phyloP scores from a whole-genome alignment of 176 grass and related monocot genomes.

The Hsuehochloa calcarea region DNA sequence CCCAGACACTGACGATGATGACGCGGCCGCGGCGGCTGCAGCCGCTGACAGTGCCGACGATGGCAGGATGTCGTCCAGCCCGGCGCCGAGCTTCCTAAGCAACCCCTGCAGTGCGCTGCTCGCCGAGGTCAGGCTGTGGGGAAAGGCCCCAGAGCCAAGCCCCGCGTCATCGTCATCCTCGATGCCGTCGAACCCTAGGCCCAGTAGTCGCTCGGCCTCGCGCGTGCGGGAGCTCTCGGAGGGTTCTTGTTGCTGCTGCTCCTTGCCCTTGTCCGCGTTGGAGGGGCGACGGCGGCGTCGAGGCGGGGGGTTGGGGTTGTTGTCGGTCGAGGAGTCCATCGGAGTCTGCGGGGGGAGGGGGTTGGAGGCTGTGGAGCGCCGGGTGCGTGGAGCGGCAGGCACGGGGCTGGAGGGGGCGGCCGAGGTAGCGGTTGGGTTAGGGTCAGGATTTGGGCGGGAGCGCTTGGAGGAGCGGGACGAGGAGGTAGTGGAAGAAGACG shows the following conservation, averaged over 20 bases:
- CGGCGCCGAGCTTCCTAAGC: conserved; percentile 75
- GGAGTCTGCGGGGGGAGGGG: conserved; percentile 19
- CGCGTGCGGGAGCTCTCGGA: conserved; percentile 45
- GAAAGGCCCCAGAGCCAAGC: conserved; percentile 48
- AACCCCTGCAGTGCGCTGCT: conserved; percentile 79
- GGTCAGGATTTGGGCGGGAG: conserved; percentile 46
- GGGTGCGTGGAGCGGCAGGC: background rate
- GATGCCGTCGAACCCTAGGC: conserved; percentile 54
- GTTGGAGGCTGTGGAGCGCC: conserved; percentile 20
- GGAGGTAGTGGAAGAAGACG: conserved; percentile 67
- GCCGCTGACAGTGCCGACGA: conserved; percentile 48
- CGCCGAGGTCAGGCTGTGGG: conserved; percentile 67
- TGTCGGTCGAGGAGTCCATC: conserved; percentile 58
- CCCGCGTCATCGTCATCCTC: conserved; percentile 68
- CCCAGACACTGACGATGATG: conserved; percentile 31
- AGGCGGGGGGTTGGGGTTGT: conserved; percentile 42
- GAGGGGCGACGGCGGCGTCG: conserved; percentile 50
- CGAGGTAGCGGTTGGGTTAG: background rate
- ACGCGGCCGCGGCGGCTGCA: conserved; percentile 32
- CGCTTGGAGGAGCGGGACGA: conserved; percentile 45
- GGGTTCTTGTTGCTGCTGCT: conserved; percentile 54
- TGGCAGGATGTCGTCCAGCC: conserved; percentile 74
- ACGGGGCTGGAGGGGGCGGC: background rate
- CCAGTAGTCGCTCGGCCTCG: conserved; percentile 65
- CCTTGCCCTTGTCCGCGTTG: conserved; percentile 67